Conservation (phyloP, 345 rosid species). For the Populus deltoides region DNA sequence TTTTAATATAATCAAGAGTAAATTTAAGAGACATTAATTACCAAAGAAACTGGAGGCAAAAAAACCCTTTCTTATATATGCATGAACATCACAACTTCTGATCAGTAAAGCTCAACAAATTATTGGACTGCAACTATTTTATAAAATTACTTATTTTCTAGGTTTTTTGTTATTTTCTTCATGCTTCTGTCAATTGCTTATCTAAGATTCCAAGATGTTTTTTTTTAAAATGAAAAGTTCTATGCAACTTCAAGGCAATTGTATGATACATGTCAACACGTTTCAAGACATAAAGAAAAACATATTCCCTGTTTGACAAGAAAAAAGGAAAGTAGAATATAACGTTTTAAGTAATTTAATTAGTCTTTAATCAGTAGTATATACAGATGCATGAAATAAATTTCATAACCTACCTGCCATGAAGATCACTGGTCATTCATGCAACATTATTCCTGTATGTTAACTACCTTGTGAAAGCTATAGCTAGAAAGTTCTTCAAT, state of each 20-base stretch:
- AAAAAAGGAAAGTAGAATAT: not conserved
- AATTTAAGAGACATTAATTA: not conserved
- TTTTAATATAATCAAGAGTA: conserved; percentile 23
- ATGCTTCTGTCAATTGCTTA: not conserved
- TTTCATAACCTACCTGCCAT: not conserved
- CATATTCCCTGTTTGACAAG: not conserved
- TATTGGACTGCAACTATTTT: not conserved
- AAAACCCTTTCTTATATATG: not conserved
- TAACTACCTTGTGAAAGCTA: not conserved
- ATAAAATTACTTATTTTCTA: not conserved
- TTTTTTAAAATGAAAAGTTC: not conserved
- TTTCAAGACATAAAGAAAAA: conserved; percentile 7
- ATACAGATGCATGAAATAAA: not conserved
- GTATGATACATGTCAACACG: conserved; percentile 20
- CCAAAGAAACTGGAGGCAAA: not conserved
- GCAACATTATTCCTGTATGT: not conserved
- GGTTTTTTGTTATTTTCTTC: not conserved
- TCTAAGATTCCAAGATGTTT: not conserved
- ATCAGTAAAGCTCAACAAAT: not conserved
- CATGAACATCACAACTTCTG: conserved; percentile 34
- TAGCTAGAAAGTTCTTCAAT: not conserved
- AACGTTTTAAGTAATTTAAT: not conserved
- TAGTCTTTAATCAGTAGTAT: not conserved
- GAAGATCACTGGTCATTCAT: conserved; percentile 1
- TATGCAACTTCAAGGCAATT: conserved; percentile 14